A percentile compares a stretch with the other conserved stretches of the same genome.
These are phyloP conservation scores for Porcisia deanei DNA, from an alignment of 208 protist genomes.

Conservation along the genomic window DNA sequence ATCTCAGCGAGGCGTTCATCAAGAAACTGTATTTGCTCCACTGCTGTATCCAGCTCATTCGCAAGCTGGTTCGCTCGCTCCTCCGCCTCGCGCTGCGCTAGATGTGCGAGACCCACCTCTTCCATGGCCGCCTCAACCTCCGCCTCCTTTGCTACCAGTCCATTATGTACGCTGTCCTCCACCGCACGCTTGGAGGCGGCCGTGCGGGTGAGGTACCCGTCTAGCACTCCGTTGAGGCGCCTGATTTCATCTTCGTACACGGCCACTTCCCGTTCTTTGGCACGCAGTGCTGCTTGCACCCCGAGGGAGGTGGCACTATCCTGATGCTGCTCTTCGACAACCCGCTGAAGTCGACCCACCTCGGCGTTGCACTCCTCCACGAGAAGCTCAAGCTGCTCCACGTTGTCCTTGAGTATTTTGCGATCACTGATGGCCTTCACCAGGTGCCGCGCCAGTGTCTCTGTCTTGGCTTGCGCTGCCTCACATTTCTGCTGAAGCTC, in stretches of 20 bases:
- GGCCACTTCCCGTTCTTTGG: slow-evolving; percentile 78
- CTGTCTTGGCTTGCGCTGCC: slow-evolving; percentile 67
- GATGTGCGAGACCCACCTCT: slow-evolving; percentile 64
- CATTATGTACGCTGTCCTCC: slow-evolving; percentile 26
- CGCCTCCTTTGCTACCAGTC: slow-evolving; percentile 30
- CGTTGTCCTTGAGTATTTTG: slow-evolving; percentile 54
- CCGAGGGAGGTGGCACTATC: slow-evolving; percentile 24
- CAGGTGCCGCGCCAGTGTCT: slow-evolving; percentile 79
- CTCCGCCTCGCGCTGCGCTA: slow-evolving; percentile 72
- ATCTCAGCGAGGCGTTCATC: slow-evolving; percentile 75
- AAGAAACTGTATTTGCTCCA: slow-evolving; percentile 75
- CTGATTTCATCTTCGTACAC: slow-evolving; percentile 80
- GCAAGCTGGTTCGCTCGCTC: slow-evolving; percentile 50
- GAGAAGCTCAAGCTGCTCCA: slow-evolving; percentile 61
- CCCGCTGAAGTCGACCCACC: slow-evolving; percentile 54
- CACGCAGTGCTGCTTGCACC: slow-evolving; percentile 48
- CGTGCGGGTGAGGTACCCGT: slow-evolving; percentile 47
- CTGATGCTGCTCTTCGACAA: slow-evolving; percentile 50
- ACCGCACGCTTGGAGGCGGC: slow-evolving; percentile 10
- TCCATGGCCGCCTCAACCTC: slow-evolving; percentile 53
- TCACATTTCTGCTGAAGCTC: slow-evolving; percentile 37
- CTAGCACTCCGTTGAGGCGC: slow-evolving; percentile 60
- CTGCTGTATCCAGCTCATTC: slow-evolving; percentile 64
- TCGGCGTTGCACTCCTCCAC: slow-evolving; percentile 65
- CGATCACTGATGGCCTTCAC: slow-evolving; percentile 77